Evolutionary conservation across 768 basidiomycete species (phyloP).

Genomic region (Tulasnella sp.): DNA sequence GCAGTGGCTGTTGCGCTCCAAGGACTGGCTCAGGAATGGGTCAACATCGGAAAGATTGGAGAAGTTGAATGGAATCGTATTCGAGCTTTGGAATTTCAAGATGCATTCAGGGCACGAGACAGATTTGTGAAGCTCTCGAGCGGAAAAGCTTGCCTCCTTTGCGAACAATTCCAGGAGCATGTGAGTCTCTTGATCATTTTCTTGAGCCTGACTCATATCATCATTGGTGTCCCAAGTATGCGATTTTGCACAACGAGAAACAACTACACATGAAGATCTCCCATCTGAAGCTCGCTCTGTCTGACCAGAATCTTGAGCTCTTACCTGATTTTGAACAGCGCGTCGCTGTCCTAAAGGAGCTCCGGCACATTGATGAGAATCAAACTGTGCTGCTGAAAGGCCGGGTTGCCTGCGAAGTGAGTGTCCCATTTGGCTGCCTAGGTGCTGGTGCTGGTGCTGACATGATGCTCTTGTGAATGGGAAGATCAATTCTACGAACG

Average conservation of each 20-base stretch:
- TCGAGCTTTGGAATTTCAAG: slow-evolving; percentile 85
- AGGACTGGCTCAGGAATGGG: slow-evolving; percentile 47
- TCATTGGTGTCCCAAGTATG: slow-evolving; percentile 43
- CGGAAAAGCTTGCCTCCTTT: slow-evolving; percentile 41
- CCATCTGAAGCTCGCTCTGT: slow-evolving; percentile 69
- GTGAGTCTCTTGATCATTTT: slow-evolving; percentile 35
- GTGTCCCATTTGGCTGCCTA: slow-evolving; percentile 6
- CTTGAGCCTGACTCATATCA: not conserved
- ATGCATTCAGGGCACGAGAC: slow-evolving; percentile 52
- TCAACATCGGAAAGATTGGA: slow-evolving; percentile 32
- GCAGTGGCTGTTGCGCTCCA: slow-evolving; percentile 44
- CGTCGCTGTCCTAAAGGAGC: slow-evolving; percentile 76
- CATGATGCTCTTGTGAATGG: not conserved
- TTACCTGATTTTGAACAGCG: slow-evolving; percentile 96
- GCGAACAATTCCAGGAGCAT: slow-evolving; percentile 60
- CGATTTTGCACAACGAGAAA: slow-evolving; percentile 61
- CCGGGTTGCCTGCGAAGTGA: slow-evolving; percentile 92
- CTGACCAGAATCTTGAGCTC: slow-evolving; percentile 93
- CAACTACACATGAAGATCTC: slow-evolving; percentile 63
- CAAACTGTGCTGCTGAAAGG: slow-evolving; percentile 93
- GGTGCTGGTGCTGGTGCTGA: not conserved
- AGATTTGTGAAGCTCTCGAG: slow-evolving; percentile 35
- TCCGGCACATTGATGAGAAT: slow-evolving; percentile 92
- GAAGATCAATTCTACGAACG: slow-evolving; percentile 97
- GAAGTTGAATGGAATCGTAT: slow-evolving; percentile 83